phyloP scores from a whole-genome alignment of 768 basidiomycete species.

The Lentinula detonsa region DNA sequence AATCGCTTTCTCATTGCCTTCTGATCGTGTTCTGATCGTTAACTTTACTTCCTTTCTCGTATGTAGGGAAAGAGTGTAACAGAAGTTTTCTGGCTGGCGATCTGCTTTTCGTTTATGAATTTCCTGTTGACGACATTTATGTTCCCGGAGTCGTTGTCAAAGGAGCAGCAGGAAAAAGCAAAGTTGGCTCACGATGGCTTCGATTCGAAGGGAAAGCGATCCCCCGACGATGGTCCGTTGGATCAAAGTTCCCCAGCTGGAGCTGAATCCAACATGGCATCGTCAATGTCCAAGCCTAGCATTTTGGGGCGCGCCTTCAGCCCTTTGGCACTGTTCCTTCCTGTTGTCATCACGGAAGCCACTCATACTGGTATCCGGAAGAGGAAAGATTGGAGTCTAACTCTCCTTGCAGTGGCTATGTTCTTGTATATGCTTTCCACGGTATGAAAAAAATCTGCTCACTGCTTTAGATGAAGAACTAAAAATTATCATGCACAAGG shows the following conservation, averaged over 20 bases:
- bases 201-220: slow-evolving; percentile 19
- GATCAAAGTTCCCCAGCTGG: not conserved
- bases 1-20: not conserved
- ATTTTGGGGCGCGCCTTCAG: slow-evolving; percentile 35
- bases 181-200: slow-evolving; percentile 7
- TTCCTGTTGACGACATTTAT: slow-evolving; percentile 64
- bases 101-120: slow-evolving; percentile 38
- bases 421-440: slow-evolving; percentile 62
- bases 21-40: not conserved
- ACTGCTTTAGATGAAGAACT: not conserved
- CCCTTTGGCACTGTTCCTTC: slow-evolving; percentile 72
- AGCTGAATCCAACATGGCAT: not conserved
- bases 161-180: slow-evolving; percentile 33
- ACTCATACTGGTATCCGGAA: slow-evolving; percentile 28
- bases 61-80: slow-evolving; percentile 27
- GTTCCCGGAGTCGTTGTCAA: slow-evolving; percentile 56
- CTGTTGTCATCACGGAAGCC: slow-evolving; percentile 38
- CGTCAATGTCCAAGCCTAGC: slow-evolving; percentile 7
- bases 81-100: slow-evolving; percentile 42
- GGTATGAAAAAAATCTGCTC: slow-evolving; percentile 32
- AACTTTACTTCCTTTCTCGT: not conserved
- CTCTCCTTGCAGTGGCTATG: slow-evolving; percentile 55
- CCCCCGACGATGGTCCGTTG: slow-evolving; percentile 14
- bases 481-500: slow-evolving; percentile 26
- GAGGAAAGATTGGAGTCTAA: slow-evolving; percentile 77